A percentile compares a stretch with the other conserved stretches of the same genome.
These are phyloP conservation scores for Clonostachys rhizophaga DNA, from an alignment of 2,329 filamentous ascomycete genomes.

Conservation along the genomic window DNA sequence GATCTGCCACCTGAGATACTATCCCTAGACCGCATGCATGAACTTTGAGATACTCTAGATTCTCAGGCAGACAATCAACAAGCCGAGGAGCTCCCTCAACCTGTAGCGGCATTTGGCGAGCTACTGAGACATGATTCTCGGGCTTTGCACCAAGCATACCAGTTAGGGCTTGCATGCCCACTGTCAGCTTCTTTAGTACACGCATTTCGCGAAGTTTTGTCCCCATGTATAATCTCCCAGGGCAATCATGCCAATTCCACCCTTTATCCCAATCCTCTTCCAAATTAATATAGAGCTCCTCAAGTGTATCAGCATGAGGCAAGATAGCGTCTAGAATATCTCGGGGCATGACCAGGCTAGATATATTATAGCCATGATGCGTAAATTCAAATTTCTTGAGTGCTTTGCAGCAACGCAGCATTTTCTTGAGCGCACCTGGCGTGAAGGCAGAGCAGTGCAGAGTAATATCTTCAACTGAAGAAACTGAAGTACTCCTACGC, in stretches of 20 bases:
- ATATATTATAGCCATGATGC: no score
- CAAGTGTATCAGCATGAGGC: slow-evolving; percentile 1
- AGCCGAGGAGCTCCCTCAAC: slow-evolving; percentile 1
- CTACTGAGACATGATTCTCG: background rate
- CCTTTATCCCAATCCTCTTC: slow-evolving; percentile 2
- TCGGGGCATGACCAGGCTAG: background rate
- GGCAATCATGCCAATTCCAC: background rate
- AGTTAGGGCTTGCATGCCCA: background rate
- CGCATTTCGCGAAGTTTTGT: background rate
- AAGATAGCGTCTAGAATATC: slow-evolving; percentile 3
- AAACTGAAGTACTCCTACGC: no score
- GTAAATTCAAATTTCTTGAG: background rate
- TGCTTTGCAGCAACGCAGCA: background rate
- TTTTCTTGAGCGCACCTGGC: background rate
- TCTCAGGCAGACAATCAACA: slow-evolving; percentile 3
- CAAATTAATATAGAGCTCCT: slow-evolving; percentile 5
- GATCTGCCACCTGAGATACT: no score
- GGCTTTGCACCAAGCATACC: background rate
- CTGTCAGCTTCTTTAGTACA: background rate
- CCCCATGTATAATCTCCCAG: background rate
- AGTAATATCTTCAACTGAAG: no score
- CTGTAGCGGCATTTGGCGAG: background rate
- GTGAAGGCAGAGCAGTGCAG: no score
- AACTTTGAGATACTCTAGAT: slow-evolving; percentile 5
- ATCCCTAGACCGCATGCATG: no score